A percentile compares a stretch with the other conserved stretches of the same genome.
These are phyloP conservation scores for Podospora pseudoanserina DNA, from an alignment of 495 filamentous ascomycete species.

Conservation along the genomic window DNA sequence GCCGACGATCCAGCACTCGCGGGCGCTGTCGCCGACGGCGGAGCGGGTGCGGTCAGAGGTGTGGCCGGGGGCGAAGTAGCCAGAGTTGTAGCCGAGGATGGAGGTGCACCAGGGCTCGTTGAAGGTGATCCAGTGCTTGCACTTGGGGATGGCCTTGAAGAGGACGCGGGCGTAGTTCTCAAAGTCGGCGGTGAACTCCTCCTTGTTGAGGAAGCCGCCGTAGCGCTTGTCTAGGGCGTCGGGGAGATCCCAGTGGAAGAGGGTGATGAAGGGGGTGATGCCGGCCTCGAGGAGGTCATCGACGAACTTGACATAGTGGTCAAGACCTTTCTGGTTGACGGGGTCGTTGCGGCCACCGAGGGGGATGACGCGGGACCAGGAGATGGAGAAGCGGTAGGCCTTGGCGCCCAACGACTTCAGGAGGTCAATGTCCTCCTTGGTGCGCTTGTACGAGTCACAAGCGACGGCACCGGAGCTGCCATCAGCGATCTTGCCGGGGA, in stretches of 20 bases:
- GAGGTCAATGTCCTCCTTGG: constrained; percentile 67
- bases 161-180: constrained; percentile 56
- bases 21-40: constrained; percentile 52
- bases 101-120: constrained; percentile 63
- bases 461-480: constrained; percentile 64
- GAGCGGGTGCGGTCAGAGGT: constrained; percentile 56
- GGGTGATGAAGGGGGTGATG: constrained; percentile 58
- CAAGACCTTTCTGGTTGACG: constrained; percentile 56
- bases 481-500: constrained; percentile 71
- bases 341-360: constrained; percentile 59
- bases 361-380: constrained; percentile 72
- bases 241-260: constrained; percentile 64
- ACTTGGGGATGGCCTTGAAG: constrained; percentile 57
- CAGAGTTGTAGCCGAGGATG: constrained; percentile 58
- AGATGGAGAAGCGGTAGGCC: constrained; percentile 71
- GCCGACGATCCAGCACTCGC: constrained; percentile 59
- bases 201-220: constrained; percentile 55
- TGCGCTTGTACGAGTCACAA: constrained; percentile 74
- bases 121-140: constrained; percentile 64
- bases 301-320: constrained; percentile 59
- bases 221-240: constrained; percentile 59
- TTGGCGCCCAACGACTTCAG: constrained; percentile 62
- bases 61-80: constrained; percentile 57
- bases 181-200: constrained; percentile 58
- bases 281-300: constrained; percentile 57